These are phyloP conservation scores for Coniophora puteana DNA, from an alignment of 1,284 basidiomycete species.

Conservation along the genomic window DNA sequence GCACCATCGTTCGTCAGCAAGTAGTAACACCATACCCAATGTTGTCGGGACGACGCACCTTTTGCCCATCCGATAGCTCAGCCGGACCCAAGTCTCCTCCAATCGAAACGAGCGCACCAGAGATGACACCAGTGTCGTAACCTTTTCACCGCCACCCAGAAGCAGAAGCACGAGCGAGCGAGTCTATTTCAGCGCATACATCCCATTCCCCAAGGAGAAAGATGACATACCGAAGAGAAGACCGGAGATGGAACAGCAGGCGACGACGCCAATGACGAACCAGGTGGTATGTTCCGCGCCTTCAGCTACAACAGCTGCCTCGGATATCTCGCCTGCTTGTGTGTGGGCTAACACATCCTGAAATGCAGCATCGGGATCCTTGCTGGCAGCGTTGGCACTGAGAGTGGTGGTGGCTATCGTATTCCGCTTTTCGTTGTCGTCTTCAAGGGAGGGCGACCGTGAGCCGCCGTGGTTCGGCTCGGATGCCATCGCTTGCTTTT, in stretches of 20 bases:
- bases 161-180: conserved; percentile 3
- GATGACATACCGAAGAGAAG: conserved; percentile 62
- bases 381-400: too few relatives aligned
- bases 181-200: conserved; percentile 1
- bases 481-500: too few relatives aligned
- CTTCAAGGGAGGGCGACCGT: too few relatives aligned
- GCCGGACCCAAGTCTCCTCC: conserved; percentile 62
- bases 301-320: conserved; percentile 59
- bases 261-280: conserved; percentile 69
- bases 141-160: conserved; percentile 36
- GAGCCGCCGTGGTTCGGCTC: too few relatives aligned
- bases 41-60: conserved; percentile 36
- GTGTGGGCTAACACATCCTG: conserved; percentile 32
- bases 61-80: conserved; percentile 58
- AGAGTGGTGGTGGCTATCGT: too few relatives aligned
- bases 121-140: conserved; percentile 80
- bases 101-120: conserved; percentile 73
- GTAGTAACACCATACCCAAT: not conserved
- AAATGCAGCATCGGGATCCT: conserved; percentile 11
- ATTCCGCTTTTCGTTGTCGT: too few relatives aligned
- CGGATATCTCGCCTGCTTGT: conserved; percentile 55
- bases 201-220: not conserved
- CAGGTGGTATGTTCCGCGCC: conserved; percentile 66
- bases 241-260: conserved; percentile 70
- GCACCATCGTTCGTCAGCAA: conserved; percentile 3